Base-by-base conservation (phyloP, 176 grass and related monocot species). In the Rhynchospora pubera region DNA sequence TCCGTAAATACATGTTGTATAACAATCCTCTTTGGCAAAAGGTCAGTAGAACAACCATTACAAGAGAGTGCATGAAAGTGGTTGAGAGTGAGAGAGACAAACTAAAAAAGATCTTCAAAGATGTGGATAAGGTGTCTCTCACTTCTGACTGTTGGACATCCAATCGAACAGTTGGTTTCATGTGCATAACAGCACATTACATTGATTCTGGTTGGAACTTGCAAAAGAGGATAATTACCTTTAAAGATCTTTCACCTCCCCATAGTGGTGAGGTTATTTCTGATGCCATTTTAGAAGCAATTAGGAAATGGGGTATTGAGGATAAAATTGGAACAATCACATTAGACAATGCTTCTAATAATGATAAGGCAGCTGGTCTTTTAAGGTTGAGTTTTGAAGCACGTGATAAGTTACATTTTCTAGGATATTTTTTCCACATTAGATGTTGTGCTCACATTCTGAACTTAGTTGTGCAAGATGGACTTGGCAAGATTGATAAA, bases 171-270 rank as follows among this genome's bases (percentile, higher is more conserved):
- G 51, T 79, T 57, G 13, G 74, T 18, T 79, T 32, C 19, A 79
- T 79, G 46, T 51, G n/a, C 24, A 21, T 79, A 45, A 79, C 75
- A 22, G 45, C 75, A 24, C 75, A 79, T 26, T 79, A 57, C 24
- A 30, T 79, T 19, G 75, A 79, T 79, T 50, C 0, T 21, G 16
- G 26, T 21, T 79, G 19, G 75, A n/a, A 23, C 1, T 14, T 79
- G 34, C 48, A 79, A 57, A 57, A 57, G 23, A 1, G 21, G 2
- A 59, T 79, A 18, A 79, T 79, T 79, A 79, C 13, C 23, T 79
- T 79, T 59, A 57, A 24, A 26, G 39, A 79, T 7, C 16, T 79
- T 23, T 30, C 46, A 28, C 48, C 75, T 5, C 47, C 75, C 5
- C 75, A 79, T 13, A 79, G 3, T 79, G 47, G 48, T 9, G 12